Percentiles rank a stretch among this genome's conserved stretches.
Conservation (phyloP, 2,329 filamentous ascomycete species). For the Fonsecaea pugnacius region DNA sequence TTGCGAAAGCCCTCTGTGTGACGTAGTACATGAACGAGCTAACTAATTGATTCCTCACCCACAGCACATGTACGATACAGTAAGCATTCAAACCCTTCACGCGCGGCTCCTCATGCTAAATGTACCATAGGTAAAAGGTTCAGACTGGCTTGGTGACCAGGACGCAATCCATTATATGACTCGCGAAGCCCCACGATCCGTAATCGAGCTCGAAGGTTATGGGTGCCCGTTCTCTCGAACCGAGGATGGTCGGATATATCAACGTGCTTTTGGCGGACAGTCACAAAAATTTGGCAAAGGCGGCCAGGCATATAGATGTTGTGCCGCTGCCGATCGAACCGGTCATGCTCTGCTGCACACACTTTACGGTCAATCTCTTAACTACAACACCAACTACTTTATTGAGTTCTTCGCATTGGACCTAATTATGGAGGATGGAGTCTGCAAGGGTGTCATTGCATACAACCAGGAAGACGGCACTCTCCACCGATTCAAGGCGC, state of each 20-base stretch:
- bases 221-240: constrained; percentile 92
- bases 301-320: constrained; percentile 96
- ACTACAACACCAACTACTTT: constrained; percentile 99
- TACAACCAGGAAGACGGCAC: constrained; percentile 99
- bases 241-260: constrained; percentile 96
- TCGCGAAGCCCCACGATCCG: constrained; percentile 57
- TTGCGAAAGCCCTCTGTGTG: background rate
- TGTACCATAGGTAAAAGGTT: constrained; percentile 53
- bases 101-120: background rate
- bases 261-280: constrained; percentile 97
- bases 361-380: constrained; percentile 93
- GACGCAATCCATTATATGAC: constrained; percentile 66
- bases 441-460: constrained; percentile 93
- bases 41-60: background rate
- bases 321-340: constrained; percentile 93
- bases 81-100: background rate
- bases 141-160: constrained; percentile 64
- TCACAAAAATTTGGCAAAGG: constrained; percentile 94
- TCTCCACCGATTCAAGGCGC: constrained; percentile 92
- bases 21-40: background rate
- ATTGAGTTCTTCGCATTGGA: constrained; percentile 99
- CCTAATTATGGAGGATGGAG: constrained; percentile 94
- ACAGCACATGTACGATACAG: constrained; percentile 63
- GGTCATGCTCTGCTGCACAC: constrained; percentile 98
- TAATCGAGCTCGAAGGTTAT: constrained; percentile 83